Conservation (phyloP, 352 stramenopile genomes). For the Pythium plurisporium region DNA sequence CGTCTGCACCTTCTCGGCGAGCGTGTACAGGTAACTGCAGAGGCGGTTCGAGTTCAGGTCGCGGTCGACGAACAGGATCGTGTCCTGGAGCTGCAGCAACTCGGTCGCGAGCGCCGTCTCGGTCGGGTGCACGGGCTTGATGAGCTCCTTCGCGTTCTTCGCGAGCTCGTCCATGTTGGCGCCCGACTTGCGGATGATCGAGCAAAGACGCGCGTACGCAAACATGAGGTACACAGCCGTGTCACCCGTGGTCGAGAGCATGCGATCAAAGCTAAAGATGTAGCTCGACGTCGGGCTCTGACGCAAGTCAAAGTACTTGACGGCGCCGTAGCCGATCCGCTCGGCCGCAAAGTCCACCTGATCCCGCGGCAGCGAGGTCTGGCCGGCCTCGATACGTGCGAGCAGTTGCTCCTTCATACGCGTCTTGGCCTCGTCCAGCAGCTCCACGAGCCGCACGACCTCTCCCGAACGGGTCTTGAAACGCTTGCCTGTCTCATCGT, state of each 20-base stretch:
- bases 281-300: conserved; percentile 98
- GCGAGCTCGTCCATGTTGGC: conserved; percentile 77
- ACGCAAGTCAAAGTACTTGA: conserved; percentile 99
- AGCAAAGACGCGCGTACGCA: conserved; percentile 96
- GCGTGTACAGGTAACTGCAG: conserved; percentile 97
- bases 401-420: conserved; percentile 93
- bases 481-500: conserved; percentile 85
- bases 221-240: conserved; percentile 99
- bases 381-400: conserved; percentile 90
- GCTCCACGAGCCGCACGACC: conserved; percentile 97
- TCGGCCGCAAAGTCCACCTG: conserved; percentile 93
- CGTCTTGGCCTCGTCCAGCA: conserved; percentile 96
- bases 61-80: conserved; percentile 91
- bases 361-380: conserved; percentile 82
- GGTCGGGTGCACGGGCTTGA: conserved; percentile 74
- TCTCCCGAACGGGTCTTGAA: conserved; percentile 99
- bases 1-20: conserved; percentile 95
- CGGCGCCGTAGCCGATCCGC: conserved; percentile 97
- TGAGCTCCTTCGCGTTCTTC: conserved; percentile 42
- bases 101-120: conserved; percentile 92
- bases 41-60: conserved; percentile 97
- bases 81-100: conserved; percentile 95
- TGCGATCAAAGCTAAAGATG: conserved; percentile 98
- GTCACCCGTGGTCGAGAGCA: conserved; percentile 99
- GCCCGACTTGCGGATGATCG: conserved; percentile 95